Conservation (phyloP, 345 rosid species). For the Corchorus capsularis region DNA sequence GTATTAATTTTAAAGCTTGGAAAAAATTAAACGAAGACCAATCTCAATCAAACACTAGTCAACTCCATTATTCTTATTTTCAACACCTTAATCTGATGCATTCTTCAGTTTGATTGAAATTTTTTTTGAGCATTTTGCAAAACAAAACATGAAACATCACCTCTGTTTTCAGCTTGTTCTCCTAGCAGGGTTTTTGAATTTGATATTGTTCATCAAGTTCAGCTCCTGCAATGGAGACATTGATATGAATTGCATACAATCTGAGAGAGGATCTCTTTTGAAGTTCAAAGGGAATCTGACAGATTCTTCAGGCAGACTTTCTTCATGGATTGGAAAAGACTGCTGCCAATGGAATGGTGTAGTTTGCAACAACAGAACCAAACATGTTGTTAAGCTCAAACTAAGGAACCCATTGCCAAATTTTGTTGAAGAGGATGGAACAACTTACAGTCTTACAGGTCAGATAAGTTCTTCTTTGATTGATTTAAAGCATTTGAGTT, state of each 20-base stretch:
- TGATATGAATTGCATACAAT: background rate
- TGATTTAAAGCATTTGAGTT: slow-evolving; percentile 21
- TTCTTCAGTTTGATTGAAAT: too few species aligned
- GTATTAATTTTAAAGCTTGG: too few species aligned
- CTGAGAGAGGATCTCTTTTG: slow-evolving; percentile 23
- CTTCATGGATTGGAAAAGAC: slow-evolving; percentile 24
- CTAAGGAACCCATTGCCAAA: background rate
- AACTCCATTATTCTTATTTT: too few species aligned
- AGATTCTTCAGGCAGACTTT: slow-evolving; percentile 20
- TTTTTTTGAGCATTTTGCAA: background rate
- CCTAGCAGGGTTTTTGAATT: background rate
- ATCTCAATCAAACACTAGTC: too few species aligned
- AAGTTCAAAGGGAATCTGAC: slow-evolving; percentile 17
- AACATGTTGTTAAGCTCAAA: slow-evolving; percentile 24
- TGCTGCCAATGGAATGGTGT: slow-evolving; percentile 33
- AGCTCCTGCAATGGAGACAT: background rate
- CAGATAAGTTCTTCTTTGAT: slow-evolving; percentile 24
- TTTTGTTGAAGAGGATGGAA: too few species aligned
- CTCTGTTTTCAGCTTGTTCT: background rate
- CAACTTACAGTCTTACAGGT: slow-evolving; percentile 17
- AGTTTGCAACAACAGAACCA: slow-evolving; percentile 24
- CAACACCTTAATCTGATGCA: too few species aligned
- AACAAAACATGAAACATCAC: background rate
- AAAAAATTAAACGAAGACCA: too few species aligned
- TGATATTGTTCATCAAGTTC: background rate